Evolutionary conservation across 805 yeast species (phyloP).

Genomic region (Torulaspora franciscae): DNA sequence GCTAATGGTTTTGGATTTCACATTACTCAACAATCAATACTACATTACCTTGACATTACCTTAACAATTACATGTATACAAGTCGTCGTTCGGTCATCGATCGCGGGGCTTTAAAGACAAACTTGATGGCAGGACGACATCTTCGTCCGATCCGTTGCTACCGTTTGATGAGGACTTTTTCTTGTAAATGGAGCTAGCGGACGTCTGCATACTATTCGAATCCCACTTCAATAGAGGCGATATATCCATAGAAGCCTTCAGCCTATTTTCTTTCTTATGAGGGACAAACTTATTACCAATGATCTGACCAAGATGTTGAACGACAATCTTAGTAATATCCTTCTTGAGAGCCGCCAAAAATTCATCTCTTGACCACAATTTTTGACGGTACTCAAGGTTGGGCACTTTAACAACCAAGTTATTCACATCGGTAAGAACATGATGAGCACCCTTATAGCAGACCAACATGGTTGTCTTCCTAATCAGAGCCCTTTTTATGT

Average conservation of each 20-base stretch:
- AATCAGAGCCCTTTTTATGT: constrained; percentile 53
- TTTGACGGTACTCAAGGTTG: constrained; percentile 40
- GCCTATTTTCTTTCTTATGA: constrained; percentile 38
- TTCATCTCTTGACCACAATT: constrained; percentile 57
- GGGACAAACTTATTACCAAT: constrained; percentile 55
- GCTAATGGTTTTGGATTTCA: too few species aligned
- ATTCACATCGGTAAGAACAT: constrained; percentile 54
- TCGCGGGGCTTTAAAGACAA: not conserved
- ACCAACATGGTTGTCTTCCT: constrained; percentile 48
- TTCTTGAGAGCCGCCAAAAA: constrained; percentile 47
- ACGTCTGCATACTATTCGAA: constrained; percentile 3
- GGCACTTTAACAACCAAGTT: constrained; percentile 52
- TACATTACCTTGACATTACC: too few species aligned
- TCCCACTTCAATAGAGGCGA: constrained; percentile 18
- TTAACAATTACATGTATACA: too few species aligned
- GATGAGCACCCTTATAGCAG: constrained; percentile 64
- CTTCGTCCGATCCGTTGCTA: constrained; percentile 5
- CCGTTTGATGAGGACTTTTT: constrained; percentile 1
- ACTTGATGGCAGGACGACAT: not conserved
- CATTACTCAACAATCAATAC: too few species aligned
- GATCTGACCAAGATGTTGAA: constrained; percentile 56
- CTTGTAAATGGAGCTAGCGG: constrained; percentile 1
- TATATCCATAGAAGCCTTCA: constrained; percentile 21
- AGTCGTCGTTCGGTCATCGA: not conserved
- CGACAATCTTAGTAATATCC: constrained; percentile 51